Base-by-base conservation (phyloP, 495 filamentous ascomycete species). In the Penicillium longicatenatum region DNA sequence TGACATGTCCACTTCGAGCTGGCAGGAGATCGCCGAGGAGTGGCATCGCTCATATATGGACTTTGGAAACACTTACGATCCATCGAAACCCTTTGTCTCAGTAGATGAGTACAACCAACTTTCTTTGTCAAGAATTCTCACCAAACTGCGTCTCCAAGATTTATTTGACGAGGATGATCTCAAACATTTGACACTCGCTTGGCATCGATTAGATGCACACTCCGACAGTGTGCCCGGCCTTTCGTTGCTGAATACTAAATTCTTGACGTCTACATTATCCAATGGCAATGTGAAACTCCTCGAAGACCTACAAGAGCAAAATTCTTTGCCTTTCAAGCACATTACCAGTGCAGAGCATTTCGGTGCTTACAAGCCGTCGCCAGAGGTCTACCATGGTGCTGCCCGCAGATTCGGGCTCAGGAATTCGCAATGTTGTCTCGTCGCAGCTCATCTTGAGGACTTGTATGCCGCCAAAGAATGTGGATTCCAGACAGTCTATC, bases 241-340 rank as follows among this genome's bases (percentile, higher is more conserved):
- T 47, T 37, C 46, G n/a, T 71, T 67, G 46, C 73, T 90, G 20
- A 79, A 77, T 50, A 72, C 62, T 0, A 69, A 70, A 19, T 83
- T 80, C 65, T 69, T 67, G 39, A 86, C 82, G 0, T 77, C 77
- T 45, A 89, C 84, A n/a, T 74, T 91, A 49, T 85, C 84, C 31
- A 90, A 92, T 63, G 87, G 86, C 35, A 91, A 90, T 69, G 60
- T 76, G n/a, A 67, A 70, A n/a, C 76, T 89, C 8, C 73, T 90
- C 30, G 58, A 71, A 16, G 87, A 90, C 57, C 76, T 91, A 43
- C 64, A 79, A 26, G 55, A 58, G 30, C 66, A 80, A 51, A 84
- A 75, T 24, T 62, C 71, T 37, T 77, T 91, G 48, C 76, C 78
- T 2, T 90, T 87, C 63, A 73, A 77, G 48, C 70, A 73, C 37